Evolutionary conservation across 306 rosid species (phyloP).

Genomic region (Leucaena leucocephala): DNA sequence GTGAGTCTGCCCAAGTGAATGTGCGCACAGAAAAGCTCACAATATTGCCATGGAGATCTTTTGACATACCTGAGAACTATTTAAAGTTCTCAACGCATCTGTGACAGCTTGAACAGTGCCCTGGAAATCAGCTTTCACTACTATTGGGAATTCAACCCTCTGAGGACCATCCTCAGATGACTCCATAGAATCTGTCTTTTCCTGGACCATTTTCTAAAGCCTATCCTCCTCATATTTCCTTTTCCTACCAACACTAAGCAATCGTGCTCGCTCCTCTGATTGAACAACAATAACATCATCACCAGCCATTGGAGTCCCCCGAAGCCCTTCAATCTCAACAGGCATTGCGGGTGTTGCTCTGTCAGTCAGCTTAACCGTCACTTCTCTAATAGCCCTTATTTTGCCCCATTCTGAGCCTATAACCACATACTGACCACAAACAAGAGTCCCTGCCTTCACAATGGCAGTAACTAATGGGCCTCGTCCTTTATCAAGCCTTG

Average conservation of each 20-base stretch:
- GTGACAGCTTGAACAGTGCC: slow-evolving; percentile 98
- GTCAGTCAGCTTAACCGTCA: slow-evolving; percentile 60
- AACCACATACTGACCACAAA: slow-evolving; percentile 80
- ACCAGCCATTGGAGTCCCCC: slow-evolving; percentile 93
- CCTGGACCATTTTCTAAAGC: slow-evolving; percentile 56
- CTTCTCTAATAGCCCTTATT: slow-evolving; percentile 87
- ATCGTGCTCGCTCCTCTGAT: slow-evolving; percentile 92
- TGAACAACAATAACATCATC: slow-evolving; percentile 89
- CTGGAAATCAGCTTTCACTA: slow-evolving; percentile 95
- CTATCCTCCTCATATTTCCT: slow-evolving; percentile 79
- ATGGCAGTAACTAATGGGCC: slow-evolving; percentile 92
- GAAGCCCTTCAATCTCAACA: slow-evolving; percentile 90
- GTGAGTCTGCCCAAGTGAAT: slow-evolving; percentile 2
- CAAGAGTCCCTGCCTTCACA: slow-evolving; percentile 92
- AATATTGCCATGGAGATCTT: slow-evolving; percentile 10
- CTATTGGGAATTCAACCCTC: slow-evolving; percentile 90
- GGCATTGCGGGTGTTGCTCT: slow-evolving; percentile 95
- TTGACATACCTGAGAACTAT: slow-evolving; percentile 82
- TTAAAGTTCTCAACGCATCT: slow-evolving; percentile 80
- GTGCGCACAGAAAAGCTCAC: slow-evolving; percentile 22
- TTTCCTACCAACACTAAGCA: slow-evolving; percentile 92
- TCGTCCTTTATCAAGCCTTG: slow-evolving; percentile 91
- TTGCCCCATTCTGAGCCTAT: slow-evolving; percentile 94
- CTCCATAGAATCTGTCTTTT: slow-evolving; percentile 49
- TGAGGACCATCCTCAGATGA: slow-evolving; percentile 52